Percentiles rank a stretch among this genome's conserved stretches.
These are phyloP conservation scores for Bremia lactucae DNA, from an alignment of 352 stramenopile genomes.

Conservation along the genomic window DNA sequence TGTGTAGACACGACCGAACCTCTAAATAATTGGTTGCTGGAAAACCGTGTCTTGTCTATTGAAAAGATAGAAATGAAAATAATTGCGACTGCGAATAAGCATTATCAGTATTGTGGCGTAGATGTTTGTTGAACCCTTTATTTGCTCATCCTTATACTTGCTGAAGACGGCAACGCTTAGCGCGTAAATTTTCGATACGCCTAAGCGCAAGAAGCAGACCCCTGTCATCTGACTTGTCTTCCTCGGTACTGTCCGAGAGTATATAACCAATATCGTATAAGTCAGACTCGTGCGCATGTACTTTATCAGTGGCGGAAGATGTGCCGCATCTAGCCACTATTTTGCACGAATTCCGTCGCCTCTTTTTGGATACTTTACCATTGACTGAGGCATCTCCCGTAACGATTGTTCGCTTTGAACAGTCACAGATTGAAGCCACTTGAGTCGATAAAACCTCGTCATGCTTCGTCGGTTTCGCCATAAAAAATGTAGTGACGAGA, in stretches of 20 bases:
- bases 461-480: constrained; percentile 10
- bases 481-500: constrained; percentile 6
- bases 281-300: background rate
- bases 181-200: constrained; percentile 32
- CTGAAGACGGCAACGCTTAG: constrained; percentile 28
- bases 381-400: background rate
- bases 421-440: constrained; percentile 14
- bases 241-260: constrained; percentile 1
- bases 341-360: constrained; percentile 3
- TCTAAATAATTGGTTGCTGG: constrained; percentile 5
- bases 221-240: too few relatives aligned
- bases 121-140: background rate
- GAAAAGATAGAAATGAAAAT: constrained; percentile 23
- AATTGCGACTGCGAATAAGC: constrained; percentile 8
- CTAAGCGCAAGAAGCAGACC: constrained; percentile 20
- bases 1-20: constrained; percentile 24
- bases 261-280: constrained; percentile 2
- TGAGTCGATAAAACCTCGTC: constrained; percentile 13
- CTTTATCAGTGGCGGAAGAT: background rate
- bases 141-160: background rate
- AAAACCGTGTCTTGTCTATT: constrained; percentile 4
- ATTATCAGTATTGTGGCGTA: too few relatives aligned
- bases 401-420: background rate
- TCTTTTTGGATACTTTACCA: constrained; percentile 8
- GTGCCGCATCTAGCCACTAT: background rate